Evolutionary conservation across 129 eudicot genomes (phyloP).

Genomic region (Flaveria robusta): DNA sequence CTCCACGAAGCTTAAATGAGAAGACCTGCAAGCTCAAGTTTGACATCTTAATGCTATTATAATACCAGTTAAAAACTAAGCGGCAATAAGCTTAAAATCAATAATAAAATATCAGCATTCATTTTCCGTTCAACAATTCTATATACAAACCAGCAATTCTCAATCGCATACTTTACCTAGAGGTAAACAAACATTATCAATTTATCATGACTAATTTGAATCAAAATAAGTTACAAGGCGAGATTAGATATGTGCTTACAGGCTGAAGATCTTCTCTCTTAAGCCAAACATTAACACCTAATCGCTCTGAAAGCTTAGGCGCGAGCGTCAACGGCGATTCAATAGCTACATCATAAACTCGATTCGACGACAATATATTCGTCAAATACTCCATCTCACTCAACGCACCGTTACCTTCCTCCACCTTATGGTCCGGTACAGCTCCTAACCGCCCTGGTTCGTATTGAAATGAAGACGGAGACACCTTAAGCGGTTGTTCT

Average conservation of each 20-base stretch:
- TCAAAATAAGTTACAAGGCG: not conserved
- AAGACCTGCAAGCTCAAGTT: conserved; percentile 57
- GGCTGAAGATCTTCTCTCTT: conserved; percentile 93
- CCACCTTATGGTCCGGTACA: conserved; percentile 41
- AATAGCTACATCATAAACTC: conserved; percentile 59
- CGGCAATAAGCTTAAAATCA: not conserved
- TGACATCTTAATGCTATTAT: not conserved
- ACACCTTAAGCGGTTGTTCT: conserved; percentile 32
- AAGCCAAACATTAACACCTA: conserved; percentile 74
- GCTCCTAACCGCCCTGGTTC: conserved; percentile 47
- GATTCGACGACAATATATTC: conserved; percentile 47
- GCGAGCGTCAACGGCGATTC: conserved; percentile 82
- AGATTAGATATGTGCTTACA: conserved; percentile 35
- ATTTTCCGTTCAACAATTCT: not conserved
- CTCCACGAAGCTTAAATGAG: conserved; percentile 96
- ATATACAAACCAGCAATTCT: not conserved
- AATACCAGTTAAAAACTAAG: not conserved
- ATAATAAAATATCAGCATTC: not conserved
- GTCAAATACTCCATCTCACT: conserved; percentile 64
- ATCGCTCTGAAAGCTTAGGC: conserved; percentile 59
- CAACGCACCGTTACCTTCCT: conserved; percentile 36
- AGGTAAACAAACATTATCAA: not conserved
- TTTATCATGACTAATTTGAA: conserved; percentile 2
- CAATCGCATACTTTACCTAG: not conserved
- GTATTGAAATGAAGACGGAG: conserved; percentile 49